A percentile compares a stretch with the other conserved stretches of the same genome.
Conservation (phyloP, 2,329 filamentous ascomycete species). For the Pseudofabraea citricarpa region DNA sequence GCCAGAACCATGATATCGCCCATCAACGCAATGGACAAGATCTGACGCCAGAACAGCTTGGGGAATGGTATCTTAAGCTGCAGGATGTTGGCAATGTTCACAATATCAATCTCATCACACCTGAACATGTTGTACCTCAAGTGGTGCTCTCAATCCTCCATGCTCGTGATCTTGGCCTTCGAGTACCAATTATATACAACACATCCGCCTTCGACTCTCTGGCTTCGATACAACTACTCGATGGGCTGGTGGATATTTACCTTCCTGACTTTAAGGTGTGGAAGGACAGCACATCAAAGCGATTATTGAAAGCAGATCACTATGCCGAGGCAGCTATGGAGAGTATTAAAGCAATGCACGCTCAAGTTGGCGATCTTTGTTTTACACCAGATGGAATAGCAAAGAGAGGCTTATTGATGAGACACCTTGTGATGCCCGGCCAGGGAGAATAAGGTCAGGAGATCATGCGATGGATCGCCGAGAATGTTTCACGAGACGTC, state of each 20-base stretch:
- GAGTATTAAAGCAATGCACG: slow-evolving; percentile 75
- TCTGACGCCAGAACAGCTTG: slow-evolving; percentile 72
- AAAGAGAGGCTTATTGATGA: slow-evolving; percentile 68
- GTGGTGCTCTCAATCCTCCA: slow-evolving; percentile 72
- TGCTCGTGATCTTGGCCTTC: slow-evolving; percentile 64
- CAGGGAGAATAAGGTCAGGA: slow-evolving; percentile 66
- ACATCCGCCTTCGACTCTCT: slow-evolving; percentile 77
- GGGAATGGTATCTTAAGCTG: slow-evolving; percentile 77
- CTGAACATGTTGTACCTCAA: slow-evolving; percentile 82
- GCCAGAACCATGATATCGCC: slow-evolving; percentile 80
- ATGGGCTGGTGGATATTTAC: slow-evolving; percentile 81
- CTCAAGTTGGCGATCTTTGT: slow-evolving; percentile 76
- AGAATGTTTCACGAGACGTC: slow-evolving; percentile 66
- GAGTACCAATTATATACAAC: slow-evolving; percentile 77
- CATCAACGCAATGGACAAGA: slow-evolving; percentile 79
- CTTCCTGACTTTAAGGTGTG: slow-evolving; percentile 87
- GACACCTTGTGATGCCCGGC: slow-evolving; percentile 83
- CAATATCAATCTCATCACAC: slow-evolving; percentile 85
- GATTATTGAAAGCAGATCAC: slow-evolving; percentile 73
- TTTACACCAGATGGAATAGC: slow-evolving; percentile 80
- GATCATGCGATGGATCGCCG: slow-evolving; percentile 74
- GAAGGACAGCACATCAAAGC: slow-evolving; percentile 58
- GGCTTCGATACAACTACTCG: slow-evolving; percentile 65
- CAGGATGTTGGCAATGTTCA: slow-evolving; percentile 77
- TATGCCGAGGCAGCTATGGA: slow-evolving; percentile 69